Percentiles rank a stretch among this genome's conserved stretches.
These are phyloP conservation scores for Myxozyma neglecta DNA, from an alignment of 805 yeast species.

Conservation along the genomic window DNA sequence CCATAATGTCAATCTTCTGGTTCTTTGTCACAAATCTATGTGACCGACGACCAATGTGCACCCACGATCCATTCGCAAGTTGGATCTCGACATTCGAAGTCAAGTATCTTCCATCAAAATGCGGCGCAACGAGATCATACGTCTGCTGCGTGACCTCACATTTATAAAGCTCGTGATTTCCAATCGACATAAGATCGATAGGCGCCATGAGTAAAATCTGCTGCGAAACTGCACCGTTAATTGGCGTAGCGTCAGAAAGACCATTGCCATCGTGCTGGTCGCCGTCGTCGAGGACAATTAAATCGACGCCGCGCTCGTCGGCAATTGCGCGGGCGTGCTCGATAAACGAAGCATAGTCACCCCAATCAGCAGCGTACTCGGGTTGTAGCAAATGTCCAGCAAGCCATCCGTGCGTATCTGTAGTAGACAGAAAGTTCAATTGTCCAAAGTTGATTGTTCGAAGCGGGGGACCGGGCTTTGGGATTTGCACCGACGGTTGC, in stretches of 20 bases:
- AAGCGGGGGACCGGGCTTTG: slow-evolving; percentile 43
- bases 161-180: slow-evolving; percentile 86
- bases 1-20: slow-evolving; percentile 53
- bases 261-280: slow-evolving; percentile 97
- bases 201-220: slow-evolving; percentile 60
- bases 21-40: slow-evolving; percentile 65
- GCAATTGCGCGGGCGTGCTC: slow-evolving; percentile 51
- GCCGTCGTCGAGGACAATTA: slow-evolving; percentile 81
- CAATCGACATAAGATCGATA: slow-evolving; percentile 78
- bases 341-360: slow-evolving; percentile 76
- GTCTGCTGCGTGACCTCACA: slow-evolving; percentile 67
- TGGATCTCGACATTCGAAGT: slow-evolving; percentile 44
- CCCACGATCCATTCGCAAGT: slow-evolving; percentile 45
- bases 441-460: slow-evolving; percentile 68
- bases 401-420: slow-evolving; percentile 96
- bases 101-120: slow-evolving; percentile 61
- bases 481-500: slow-evolving; percentile 41
- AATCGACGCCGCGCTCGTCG: slow-evolving; percentile 53
- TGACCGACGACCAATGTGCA: slow-evolving; percentile 67
- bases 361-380: slow-evolving; percentile 85
- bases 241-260: slow-evolving; percentile 64
- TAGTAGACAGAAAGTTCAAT: slow-evolving; percentile 85
- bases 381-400: slow-evolving; percentile 83
- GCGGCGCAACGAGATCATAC: slow-evolving; percentile 56
- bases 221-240: slow-evolving; percentile 67